phyloP scores from a whole-genome alignment of 495 filamentous ascomycete genomes.

The Baudoinia panamericana region DNA sequence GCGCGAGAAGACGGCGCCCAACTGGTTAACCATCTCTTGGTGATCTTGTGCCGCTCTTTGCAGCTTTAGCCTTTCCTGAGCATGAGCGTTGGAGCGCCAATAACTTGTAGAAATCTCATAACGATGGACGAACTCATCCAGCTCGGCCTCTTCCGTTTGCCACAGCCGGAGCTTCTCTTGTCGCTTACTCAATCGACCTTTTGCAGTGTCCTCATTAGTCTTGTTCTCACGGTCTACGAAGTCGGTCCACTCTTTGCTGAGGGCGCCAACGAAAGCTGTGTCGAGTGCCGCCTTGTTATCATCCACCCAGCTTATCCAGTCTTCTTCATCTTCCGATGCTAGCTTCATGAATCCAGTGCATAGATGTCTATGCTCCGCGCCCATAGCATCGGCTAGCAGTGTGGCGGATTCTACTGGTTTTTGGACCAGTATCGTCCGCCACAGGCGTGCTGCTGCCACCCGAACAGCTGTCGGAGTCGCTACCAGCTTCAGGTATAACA shows the following conservation, averaged over 20 bases:
- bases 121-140: conserved; percentile 56
- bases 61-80: conserved; percentile 80
- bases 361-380: conserved; percentile 55
- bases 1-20: conserved; percentile 56
- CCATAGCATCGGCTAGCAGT: conserved; percentile 55
- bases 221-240: conserved; percentile 71
- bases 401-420: conserved; percentile 71
- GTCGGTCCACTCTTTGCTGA: conserved; percentile 71
- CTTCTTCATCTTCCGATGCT: conserved; percentile 70
- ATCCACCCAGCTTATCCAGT: conserved; percentile 81
- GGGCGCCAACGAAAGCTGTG: conserved; percentile 58
- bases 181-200: conserved; percentile 52
- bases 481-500: conserved; percentile 73
- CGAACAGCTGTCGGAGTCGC: conserved; percentile 50
- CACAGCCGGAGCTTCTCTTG: conserved; percentile 72
- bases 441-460: conserved; percentile 66
- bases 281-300: conserved; percentile 71
- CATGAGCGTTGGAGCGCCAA: conserved; percentile 90
- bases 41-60: conserved; percentile 80
- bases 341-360: conserved; percentile 68
- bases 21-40: conserved; percentile 69
- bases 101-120: conserved; percentile 74
- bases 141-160: conserved; percentile 50
- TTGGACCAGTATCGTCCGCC: conserved; percentile 84
- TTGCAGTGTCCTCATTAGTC: conserved; percentile 57